These are phyloP conservation scores for Arthroderma uncinatum DNA, from an alignment of 2,329 filamentous ascomycete species.

Conservation along the genomic window DNA sequence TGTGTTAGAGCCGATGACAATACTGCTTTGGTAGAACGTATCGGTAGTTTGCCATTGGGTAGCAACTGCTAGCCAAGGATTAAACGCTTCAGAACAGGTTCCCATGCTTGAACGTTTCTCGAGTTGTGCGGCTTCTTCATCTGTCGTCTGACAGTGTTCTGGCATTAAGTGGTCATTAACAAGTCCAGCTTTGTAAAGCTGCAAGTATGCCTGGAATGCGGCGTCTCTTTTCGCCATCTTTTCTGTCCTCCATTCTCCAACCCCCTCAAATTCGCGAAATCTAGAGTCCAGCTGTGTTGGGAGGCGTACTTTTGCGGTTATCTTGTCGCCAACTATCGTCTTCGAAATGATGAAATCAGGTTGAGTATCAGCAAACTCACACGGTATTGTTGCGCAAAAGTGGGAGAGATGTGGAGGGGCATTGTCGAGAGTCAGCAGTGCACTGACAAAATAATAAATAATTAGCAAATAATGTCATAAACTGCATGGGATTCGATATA, in stretches of 20 bases:
- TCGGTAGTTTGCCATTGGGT: slow-evolving; percentile 18
- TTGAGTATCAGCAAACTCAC: slow-evolving; percentile 50
- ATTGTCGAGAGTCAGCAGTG: slow-evolving; percentile 59
- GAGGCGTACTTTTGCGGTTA: slow-evolving; percentile 52
- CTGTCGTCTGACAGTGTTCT: slow-evolving; percentile 23
- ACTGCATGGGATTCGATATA: slow-evolving; percentile 5
- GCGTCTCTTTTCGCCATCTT: slow-evolving; percentile 66
- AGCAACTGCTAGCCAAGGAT: slow-evolving; percentile 31
- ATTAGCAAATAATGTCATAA: slow-evolving; percentile 6
- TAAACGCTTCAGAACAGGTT: slow-evolving; percentile 23
- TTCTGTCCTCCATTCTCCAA: slow-evolving; percentile 55
- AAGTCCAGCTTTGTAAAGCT: slow-evolving; percentile 57
- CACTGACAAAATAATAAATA: slow-evolving; percentile 34
- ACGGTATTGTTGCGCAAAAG: slow-evolving; percentile 58
- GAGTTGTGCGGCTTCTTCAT: slow-evolving; percentile 28
- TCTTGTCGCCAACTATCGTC: slow-evolving; percentile 18
- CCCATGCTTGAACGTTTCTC: slow-evolving; percentile 22
- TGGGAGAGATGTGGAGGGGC: slow-evolving; percentile 68
- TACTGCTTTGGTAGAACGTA: slow-evolving; percentile 15
- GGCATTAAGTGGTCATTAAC: slow-evolving; percentile 72
- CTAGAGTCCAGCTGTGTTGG: slow-evolving; percentile 57
- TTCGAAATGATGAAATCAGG: slow-evolving; percentile 56
- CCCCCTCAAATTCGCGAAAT: slow-evolving; percentile 46
- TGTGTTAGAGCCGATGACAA: slow-evolving; percentile 16
- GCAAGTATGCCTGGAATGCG: slow-evolving; percentile 66